Evolutionary conservation across 495 filamentous ascomycete genomes (phyloP), one percentile per base, ranked within the genome.

Genomic region (Neurospora sp.): DNA sequence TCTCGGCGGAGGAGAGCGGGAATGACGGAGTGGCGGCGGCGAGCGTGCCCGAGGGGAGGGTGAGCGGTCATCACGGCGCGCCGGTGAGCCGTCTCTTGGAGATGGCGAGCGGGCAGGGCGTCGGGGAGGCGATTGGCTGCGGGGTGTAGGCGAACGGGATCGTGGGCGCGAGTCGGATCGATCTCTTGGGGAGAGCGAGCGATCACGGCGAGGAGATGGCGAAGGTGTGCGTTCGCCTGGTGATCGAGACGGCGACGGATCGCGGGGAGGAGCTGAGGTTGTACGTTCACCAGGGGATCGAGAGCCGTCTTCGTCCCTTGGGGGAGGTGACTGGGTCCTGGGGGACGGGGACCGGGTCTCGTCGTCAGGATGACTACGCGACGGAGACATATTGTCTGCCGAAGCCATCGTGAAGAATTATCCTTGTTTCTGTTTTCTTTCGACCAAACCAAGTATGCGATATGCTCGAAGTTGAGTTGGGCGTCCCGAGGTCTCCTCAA

Each of bases 1-100:
- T 73, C 73, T 75, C 48, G 75, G 76, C 72, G 76, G 72, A 10
- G 79, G 70, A 72, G 82, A 73, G 72, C 79, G 75, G 70, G 27
- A 62, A 62, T 77, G 71, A 73, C 79, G 75, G 72, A 76, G 20
- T 72, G 35, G 41, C 11, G 10, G 48, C 31, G 44, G 72, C 8
- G 69, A 70, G 18, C 48, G 66, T 40, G 69, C 40, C 46, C 76
- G 40, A 11, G 48, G 69, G 20, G 71, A 54, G 11, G 62, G 73
- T 16, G 74, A 75, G 35, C 46, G 71, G 23, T 70, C 54, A 62
- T 62, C 6, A 35, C 54, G 54, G 23, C 69, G 42, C 16, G 71
- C 62, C 12, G 54, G 75, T 27, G 75, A 71, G 35, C 44, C 23
- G 12, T 42, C 27, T 3, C 73, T 62, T 12, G 39, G 66, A 44